These are phyloP conservation scores for Xylaria sp. DNA, from an alignment of 2,329 filamentous ascomycete species.

Conservation along the genomic window DNA sequence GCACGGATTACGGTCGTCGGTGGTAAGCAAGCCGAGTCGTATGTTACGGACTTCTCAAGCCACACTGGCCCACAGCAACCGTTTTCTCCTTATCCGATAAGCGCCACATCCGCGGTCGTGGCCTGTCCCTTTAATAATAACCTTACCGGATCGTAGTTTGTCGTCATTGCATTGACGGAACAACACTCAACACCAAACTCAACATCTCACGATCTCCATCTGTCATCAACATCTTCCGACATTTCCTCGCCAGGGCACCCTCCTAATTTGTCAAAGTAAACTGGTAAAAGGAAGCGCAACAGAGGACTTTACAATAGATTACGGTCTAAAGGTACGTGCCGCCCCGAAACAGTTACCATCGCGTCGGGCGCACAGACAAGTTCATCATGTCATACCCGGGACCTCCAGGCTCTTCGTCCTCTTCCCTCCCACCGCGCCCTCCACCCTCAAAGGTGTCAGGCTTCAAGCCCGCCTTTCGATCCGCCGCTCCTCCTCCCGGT, in stretches of 20 bases:
- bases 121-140: background rate
- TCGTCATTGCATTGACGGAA: constrained; percentile 3
- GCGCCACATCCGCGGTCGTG: background rate
- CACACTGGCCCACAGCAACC: background rate
- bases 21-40: no score
- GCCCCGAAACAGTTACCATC: constrained; percentile 30
- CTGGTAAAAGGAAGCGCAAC: background rate
- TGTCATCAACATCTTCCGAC: background rate
- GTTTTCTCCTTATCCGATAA: constrained; percentile 10
- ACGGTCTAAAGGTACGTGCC: constrained; percentile 44
- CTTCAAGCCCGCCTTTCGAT: constrained; percentile 49
- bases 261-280: background rate
- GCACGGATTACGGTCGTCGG: no score
- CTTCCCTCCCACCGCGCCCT: constrained; percentile 72
- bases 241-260: background rate
- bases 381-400: constrained; percentile 83
- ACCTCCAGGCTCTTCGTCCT: constrained; percentile 61
- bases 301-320: constrained; percentile 5
- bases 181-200: constrained; percentile 1
- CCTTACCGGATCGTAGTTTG: background rate
- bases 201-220: constrained; percentile 1
- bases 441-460: constrained; percentile 51
- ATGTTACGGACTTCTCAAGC: background rate
- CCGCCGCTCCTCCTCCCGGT: constrained; percentile 27
- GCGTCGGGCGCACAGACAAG: constrained; percentile 37